These are phyloP conservation scores for Dictyostelium intermedium DNA, from an alignment of 78 protist species.

Conservation along the genomic window DNA sequence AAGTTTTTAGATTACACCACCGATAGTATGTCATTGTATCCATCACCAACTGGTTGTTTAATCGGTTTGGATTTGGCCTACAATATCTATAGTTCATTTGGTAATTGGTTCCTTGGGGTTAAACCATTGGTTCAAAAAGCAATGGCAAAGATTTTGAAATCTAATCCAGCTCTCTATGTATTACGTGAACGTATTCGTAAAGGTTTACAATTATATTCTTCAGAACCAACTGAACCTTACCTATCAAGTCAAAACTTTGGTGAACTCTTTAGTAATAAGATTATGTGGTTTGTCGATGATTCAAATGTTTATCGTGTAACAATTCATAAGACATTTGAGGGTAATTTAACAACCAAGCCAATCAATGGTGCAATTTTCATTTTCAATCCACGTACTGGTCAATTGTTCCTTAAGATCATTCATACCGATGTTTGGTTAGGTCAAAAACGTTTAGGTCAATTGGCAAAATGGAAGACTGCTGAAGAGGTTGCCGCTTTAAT, in stretches of 20 bases:
- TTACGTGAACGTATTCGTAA: constrained; percentile 99
- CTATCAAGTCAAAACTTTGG: constrained; percentile 96
- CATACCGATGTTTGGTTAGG: constrained; percentile 99
- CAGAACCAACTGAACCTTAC: constrained; percentile 94
- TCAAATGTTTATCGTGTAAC: constrained; percentile 99
- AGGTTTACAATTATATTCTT: constrained; percentile 98
- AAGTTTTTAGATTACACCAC: constrained; percentile 99
- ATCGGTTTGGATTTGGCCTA: constrained; percentile 99
- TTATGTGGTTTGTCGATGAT: constrained; percentile 99
- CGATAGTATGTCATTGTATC: constrained; percentile 98
- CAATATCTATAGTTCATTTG: constrained; percentile 96
- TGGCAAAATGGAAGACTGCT: constrained; percentile 99
- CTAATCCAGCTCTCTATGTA: constrained; percentile 98
- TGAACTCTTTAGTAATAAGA: constrained; percentile 98
- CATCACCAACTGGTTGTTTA: constrained; percentile 98
- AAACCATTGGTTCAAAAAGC: constrained; percentile 96
- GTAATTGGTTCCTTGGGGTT: constrained; percentile 99
- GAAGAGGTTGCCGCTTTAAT: constrained; percentile 99
- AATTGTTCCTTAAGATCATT: constrained; percentile 98
- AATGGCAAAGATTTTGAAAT: constrained; percentile 97
- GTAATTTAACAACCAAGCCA: constrained; percentile 95
- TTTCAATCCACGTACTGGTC: constrained; percentile 99
- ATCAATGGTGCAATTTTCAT: constrained; percentile 99
- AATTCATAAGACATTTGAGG: constrained; percentile 99
- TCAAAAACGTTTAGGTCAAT: constrained; percentile 99